These are phyloP conservation scores for Stagonosporopsis vannaccii DNA, from an alignment of 2,329 filamentous ascomycete genomes.

Conservation along the genomic window DNA sequence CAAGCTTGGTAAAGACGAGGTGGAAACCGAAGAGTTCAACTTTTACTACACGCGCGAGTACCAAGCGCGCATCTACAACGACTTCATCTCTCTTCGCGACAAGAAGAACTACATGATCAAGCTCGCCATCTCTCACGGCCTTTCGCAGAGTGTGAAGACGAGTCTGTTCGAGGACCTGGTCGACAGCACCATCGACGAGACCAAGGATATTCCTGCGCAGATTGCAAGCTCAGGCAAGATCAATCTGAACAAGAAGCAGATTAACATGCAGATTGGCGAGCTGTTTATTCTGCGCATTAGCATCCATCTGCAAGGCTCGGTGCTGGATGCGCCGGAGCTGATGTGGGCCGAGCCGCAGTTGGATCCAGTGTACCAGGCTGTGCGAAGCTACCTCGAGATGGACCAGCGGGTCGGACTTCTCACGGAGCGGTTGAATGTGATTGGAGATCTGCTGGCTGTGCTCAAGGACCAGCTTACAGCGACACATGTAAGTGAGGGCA, in stretches of 20 bases:
- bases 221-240: slow-evolving; percentile 94
- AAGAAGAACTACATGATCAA: slow-evolving; percentile 99
- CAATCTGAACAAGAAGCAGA: slow-evolving; percentile 82
- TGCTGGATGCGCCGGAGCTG: slow-evolving; percentile 94
- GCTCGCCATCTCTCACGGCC: slow-evolving; percentile 91
- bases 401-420: slow-evolving; percentile 90
- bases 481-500: slow-evolving; percentile 58
- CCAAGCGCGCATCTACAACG: slow-evolving; percentile 98
- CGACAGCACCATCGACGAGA: slow-evolving; percentile 89
- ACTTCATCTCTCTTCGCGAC: slow-evolving; percentile 94
- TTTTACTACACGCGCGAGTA: slow-evolving; percentile 99
- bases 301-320: slow-evolving; percentile 95
- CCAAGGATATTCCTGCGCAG: slow-evolving; percentile 90
- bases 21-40: slow-evolving; percentile 97
- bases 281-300: slow-evolving; percentile 97
- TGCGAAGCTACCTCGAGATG: slow-evolving; percentile 96
- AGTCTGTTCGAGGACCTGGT: slow-evolving; percentile 96
- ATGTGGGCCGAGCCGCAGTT: slow-evolving; percentile 99
- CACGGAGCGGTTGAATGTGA: slow-evolving; percentile 89
- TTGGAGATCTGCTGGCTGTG: slow-evolving; percentile 90
- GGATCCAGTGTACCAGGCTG: slow-evolving; percentile 94
- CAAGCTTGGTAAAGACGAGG: slow-evolving; percentile 84
- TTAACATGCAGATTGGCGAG: slow-evolving; percentile 99
- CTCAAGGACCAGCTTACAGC: slow-evolving; percentile 95
- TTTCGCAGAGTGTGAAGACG: slow-evolving; percentile 97